Conservation (phyloP, 2,329 filamentous ascomycete genomes). For the Nigrospora sphaerica region DNA sequence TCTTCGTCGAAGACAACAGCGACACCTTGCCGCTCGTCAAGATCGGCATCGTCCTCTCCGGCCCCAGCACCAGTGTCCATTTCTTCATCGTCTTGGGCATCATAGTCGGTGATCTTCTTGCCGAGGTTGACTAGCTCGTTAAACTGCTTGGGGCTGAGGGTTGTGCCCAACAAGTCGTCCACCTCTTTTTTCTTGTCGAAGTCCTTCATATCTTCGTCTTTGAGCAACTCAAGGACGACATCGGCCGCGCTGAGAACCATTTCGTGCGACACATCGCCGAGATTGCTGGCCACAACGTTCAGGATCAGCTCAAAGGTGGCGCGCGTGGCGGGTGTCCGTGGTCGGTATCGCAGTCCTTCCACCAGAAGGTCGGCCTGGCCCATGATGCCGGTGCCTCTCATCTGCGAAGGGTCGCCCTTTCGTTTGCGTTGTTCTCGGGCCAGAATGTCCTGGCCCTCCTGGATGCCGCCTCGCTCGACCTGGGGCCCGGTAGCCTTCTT, state of each 20-base stretch:
- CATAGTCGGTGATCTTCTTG: constrained; percentile 98
- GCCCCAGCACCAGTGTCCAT: constrained; percentile 63
- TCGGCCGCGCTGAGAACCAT: constrained; percentile 92
- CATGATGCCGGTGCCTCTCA: constrained; percentile 69
- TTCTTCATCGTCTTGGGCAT: constrained; percentile 90
- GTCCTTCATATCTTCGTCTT: constrained; percentile 93
- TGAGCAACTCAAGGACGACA: constrained; percentile 81
- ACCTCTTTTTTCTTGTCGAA: constrained; percentile 98
- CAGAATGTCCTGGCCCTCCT: constrained; percentile 78
- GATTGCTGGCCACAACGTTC: constrained; percentile 77
- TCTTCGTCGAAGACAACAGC: constrained; percentile 93
- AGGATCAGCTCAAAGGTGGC: constrained; percentile 92
- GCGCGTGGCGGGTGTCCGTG: constrained; percentile 82
- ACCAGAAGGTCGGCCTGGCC: constrained; percentile 80
- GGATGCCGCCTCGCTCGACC: constrained; percentile 67
- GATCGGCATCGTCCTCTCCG: constrained; percentile 63
- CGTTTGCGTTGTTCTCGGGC: constrained; percentile 80
- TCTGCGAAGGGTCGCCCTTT: constrained; percentile 64
- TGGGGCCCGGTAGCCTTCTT: constrained; percentile 67
- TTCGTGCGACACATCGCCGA: constrained; percentile 90
- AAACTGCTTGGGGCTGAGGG: constrained; percentile 82
- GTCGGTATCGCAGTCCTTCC: constrained; percentile 86
- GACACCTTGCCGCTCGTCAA: constrained; percentile 92
- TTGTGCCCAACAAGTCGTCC: constrained; percentile 82
- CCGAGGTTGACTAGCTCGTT: constrained; percentile 93